Conservation (phyloP, 768 basidiomycete species). For the Auricularia cornea region DNA sequence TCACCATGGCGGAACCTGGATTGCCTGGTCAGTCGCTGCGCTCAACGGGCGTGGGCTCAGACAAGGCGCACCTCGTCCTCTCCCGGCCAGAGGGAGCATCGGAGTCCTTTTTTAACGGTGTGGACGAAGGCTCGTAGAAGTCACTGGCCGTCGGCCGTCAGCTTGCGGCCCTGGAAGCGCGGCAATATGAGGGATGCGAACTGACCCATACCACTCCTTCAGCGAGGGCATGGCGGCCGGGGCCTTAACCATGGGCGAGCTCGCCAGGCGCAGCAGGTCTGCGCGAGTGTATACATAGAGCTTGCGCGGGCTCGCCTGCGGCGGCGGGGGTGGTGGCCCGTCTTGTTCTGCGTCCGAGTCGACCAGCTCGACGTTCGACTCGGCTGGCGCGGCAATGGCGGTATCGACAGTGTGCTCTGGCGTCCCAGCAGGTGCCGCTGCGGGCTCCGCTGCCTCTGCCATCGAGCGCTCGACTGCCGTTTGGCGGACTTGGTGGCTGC, state of each 20-base stretch:
- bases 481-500: not conserved
- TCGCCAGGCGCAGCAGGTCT: constrained; percentile 58
- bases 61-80: constrained; percentile 1
- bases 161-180: constrained; percentile 1
- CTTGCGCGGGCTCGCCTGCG: not conserved
- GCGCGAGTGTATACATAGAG: constrained; percentile 49
- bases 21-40: not conserved
- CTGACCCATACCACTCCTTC: constrained; percentile 86
- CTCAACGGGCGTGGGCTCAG: not conserved
- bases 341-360: not conserved
- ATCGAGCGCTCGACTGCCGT: constrained; percentile 24
- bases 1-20: constrained; percentile 64
- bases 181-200: constrained; percentile 14
- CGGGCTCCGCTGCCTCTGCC: constrained; percentile 23
- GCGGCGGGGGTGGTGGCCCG: not conserved
- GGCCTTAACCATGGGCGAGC: constrained; percentile 65
- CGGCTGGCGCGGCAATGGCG: not conserved
- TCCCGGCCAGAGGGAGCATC: constrained; percentile 30
- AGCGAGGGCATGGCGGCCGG: constrained; percentile 73
- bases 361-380: not conserved
- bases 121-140: constrained; percentile 48
- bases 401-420: not conserved
- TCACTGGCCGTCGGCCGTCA: constrained; percentile 23
- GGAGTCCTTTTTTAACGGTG: constrained; percentile 55
- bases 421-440: constrained; percentile 14